Evolutionary conservation across 805 yeast species (phyloP), one percentile per base, ranked within the genome.

Genomic region (Kodamaea restingae): DNA sequence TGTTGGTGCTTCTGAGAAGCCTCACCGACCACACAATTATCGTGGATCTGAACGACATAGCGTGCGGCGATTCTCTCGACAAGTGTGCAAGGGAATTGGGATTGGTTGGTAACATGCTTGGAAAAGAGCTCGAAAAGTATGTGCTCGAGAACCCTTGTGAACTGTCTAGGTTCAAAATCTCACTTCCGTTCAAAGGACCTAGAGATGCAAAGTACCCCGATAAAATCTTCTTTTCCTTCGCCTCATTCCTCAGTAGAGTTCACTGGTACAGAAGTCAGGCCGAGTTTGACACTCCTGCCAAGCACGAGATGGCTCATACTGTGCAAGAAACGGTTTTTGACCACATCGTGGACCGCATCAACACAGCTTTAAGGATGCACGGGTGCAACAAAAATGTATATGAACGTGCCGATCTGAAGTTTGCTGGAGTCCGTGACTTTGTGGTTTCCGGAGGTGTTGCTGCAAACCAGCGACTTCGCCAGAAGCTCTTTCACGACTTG

Each of bases 361-460:
- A 72, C 39, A 63, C 78, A 0, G 72, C 84, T 0, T 47, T 80
- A 7, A 51, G 55, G 12, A 60, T 58, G 42, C 67, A 63, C 44
- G 63, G 63, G 2, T 15, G 15, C 12, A 14, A 27, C 31, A 35
- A n/a, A 14, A 21, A 14, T 12, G 9, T 29, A 6, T 42, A 43
- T 28, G 39, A 35, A 2, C 7, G 31, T 14, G 31, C 71, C n/a
- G 57, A 58, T 17, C 66, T 69, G 1, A 65, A 68, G 41, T 61
- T 81, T 20, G 47, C 44, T 2, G 67, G 59, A 3, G 72, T 77
- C 9, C 56, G 31, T 10, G 73, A 75, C 48, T 73, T 90, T 51
- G 85, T 93, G 1, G 80, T 88, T 40, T 84, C 98, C 0, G 98
- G 98, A 7, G 98, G 98, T 4, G 98, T 93, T 1, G 95, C 91